These are phyloP conservation scores for Rhynchospora breviuscula DNA, from an alignment of 176 grass and related monocot genomes.

Conservation along the genomic window DNA sequence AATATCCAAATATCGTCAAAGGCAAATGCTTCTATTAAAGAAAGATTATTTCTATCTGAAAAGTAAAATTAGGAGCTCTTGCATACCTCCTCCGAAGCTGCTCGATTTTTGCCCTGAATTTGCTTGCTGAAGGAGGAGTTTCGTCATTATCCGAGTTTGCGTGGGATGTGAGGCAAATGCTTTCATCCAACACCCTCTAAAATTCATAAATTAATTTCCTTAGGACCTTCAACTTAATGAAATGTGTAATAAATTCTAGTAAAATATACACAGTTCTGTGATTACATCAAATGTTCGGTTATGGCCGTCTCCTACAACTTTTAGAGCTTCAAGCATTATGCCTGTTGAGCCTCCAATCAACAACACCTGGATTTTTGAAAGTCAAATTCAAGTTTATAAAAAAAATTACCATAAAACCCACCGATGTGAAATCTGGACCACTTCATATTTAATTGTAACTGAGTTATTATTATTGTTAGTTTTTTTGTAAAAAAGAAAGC, in stretches of 20 bases:
- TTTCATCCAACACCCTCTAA: constrained; percentile 49
- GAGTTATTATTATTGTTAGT: too few relatives aligned
- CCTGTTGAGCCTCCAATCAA: constrained; percentile 81
- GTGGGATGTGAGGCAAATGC: constrained; percentile 18
- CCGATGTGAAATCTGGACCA: background rate
- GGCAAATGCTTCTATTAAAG: background rate
- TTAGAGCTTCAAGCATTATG: constrained; percentile 80
- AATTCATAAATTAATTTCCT: constrained; percentile 17
- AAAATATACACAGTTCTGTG: background rate
- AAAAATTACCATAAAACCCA: background rate
- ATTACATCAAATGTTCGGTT: constrained; percentile 49
- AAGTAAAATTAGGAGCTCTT: constrained; percentile 1
- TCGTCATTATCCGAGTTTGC: constrained; percentile 36
- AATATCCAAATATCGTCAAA: background rate
- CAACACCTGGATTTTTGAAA: constrained; percentile 46
- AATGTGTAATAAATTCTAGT: background rate
- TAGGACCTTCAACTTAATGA: background rate
- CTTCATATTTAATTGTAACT: background rate
- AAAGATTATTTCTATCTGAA: background rate
- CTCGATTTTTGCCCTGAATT: constrained; percentile 63
- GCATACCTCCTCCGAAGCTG: constrained; percentile 60
- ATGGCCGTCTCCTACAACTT: constrained; percentile 63
- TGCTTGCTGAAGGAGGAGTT: constrained; percentile 51
- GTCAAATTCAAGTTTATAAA: background rate
- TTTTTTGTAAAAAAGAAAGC: background rate